Evolutionary conservation across 257 asterid genomes (phyloP), one percentile per base, ranked within the genome.

Genomic region (Fraxinus anomala): DNA sequence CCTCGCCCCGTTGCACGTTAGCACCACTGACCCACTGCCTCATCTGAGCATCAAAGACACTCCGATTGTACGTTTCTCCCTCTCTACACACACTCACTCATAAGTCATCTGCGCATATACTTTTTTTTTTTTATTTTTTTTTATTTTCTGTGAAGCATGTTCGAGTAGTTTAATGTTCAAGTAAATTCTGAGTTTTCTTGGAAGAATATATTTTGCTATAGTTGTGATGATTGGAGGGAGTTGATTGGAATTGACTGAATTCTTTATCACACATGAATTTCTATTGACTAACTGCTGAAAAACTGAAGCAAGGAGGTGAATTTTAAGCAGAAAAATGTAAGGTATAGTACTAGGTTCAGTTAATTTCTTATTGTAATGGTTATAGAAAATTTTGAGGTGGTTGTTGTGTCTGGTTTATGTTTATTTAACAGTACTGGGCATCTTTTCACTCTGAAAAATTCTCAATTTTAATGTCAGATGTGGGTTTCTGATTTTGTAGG

Each of bases 1-100:
- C 4, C 91, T 94, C 47, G 96, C 96, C 9, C 99, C 99, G 66
- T 92, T 92, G 84, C 91, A 91, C 90, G 97, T 92, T 44, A 81
- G 91, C 91, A 59, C 91, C 78, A 61, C 86, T 71, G 97, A 94
- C 77, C 97, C 97, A 19, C 56, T 89, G 80, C 99, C 99, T 59
- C 99, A 90, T 88, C 97, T 92, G 88, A 92, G 97, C 84, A 88
- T 94, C 23, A 94, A 94, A 82, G 93, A 94, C 78, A 92, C 95
- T n/a, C 99, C 97, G 70, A 94, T 94, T 33, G 98, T 94, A 83
- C 79, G 88, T 84, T 42, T 54, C n/a, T 1, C 59, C 6, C 6
- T 65, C 40, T 17, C 21, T 68, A 56, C 2, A 56, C 66, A 56
- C 9, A 56, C 19, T n/a, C 19, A 17, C 59, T 12, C 59, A 49